Evolutionary conservation across 2,329 filamentous ascomycete species (phyloP), one percentile per base, ranked within the genome.

Genomic region (Penicillium palitans): DNA sequence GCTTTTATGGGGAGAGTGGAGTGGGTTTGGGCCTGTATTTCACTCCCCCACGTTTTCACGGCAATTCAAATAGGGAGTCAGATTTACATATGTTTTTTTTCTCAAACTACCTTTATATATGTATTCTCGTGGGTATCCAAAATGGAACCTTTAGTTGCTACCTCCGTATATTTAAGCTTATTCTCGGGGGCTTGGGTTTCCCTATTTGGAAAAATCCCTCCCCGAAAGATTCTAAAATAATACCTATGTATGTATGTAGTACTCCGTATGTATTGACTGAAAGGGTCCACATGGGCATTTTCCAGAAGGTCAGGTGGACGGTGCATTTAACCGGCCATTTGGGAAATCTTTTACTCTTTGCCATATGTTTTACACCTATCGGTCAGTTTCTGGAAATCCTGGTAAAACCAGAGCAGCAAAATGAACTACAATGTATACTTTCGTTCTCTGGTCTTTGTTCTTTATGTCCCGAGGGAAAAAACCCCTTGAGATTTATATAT

Each of bases 1-100:
- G 45, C 27, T 25, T 37, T 45, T 19, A 56, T 56, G 54, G 54
- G 48, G 48, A 31, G 31, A 54, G 41, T 52, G 48, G 54, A 54
- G 41, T 52, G 48, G 40, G 31, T 35, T 56, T 42, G 17, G 39
- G 25, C n/a, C 55, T 25, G 31, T n/a, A 47, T 49, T 35, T 50
- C 45, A 35, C 29, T 50, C 45, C 48, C 48, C 54, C 55, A 57
- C 33, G 55, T 57, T 50, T 46, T 31, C 37, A 27, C 6, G 19
- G 19, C 9, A 39, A 25, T n/a, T 9, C 24, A 25, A 25, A 33
- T 33, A 33, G 12, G 10, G 29, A 31, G 12, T 31, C 29, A 31
- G 12, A 10, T 12, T 31, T 31, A 33, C 12, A 33, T 33, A 15
- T 33, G 9, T 31, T 35, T 35, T 31, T 35, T 35, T 35, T 8